phyloP scores from a whole-genome alignment of 2,329 filamentous ascomycete species.

The Aspergillus novoparasiticus region DNA sequence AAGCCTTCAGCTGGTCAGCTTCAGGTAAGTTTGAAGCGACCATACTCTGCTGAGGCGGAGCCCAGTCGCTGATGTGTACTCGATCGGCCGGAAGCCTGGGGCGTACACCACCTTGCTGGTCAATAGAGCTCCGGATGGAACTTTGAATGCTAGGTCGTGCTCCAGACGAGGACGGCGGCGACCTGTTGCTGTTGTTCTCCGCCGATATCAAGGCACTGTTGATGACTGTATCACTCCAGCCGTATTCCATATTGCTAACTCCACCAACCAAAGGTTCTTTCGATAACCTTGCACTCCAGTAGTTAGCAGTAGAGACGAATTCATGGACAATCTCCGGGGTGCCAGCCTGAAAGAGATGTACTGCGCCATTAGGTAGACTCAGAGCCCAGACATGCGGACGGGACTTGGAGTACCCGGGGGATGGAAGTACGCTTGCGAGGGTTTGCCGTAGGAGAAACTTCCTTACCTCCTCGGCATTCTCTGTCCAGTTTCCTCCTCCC shows the following conservation, averaged over 20 bases:
- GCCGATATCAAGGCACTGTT: conserved; percentile 71
- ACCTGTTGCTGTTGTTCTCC: conserved; percentile 34
- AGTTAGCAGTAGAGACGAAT: conserved; percentile 92
- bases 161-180: conserved; percentile 36
- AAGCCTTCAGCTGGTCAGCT: conserved; percentile 73
- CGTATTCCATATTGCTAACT: conserved; percentile 96
- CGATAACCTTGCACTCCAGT: conserved; percentile 93
- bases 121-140: conserved; percentile 67
- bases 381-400: conserved; percentile 93
- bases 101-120: conserved; percentile 63
- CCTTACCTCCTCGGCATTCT: conserved; percentile 88
- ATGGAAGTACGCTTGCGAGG: conserved; percentile 83
- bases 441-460: conserved; percentile 88
- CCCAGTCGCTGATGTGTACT: conserved; percentile 83
- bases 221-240: conserved; percentile 87
- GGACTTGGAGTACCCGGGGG: conserved; percentile 88
- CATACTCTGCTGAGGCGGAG: conserved; percentile 86
- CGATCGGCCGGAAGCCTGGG: conserved; percentile 80
- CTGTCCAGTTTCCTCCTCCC: conserved; percentile 96
- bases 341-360: conserved; percentile 97
- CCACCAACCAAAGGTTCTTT: conserved; percentile 91
- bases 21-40: conserved; percentile 78
- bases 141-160: conserved; percentile 60
- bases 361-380: conserved; percentile 86
- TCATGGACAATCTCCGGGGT: conserved; percentile 93